phyloP scores from a whole-genome alignment of 495 filamentous ascomycete species.

The Neurospora sp. region DNA sequence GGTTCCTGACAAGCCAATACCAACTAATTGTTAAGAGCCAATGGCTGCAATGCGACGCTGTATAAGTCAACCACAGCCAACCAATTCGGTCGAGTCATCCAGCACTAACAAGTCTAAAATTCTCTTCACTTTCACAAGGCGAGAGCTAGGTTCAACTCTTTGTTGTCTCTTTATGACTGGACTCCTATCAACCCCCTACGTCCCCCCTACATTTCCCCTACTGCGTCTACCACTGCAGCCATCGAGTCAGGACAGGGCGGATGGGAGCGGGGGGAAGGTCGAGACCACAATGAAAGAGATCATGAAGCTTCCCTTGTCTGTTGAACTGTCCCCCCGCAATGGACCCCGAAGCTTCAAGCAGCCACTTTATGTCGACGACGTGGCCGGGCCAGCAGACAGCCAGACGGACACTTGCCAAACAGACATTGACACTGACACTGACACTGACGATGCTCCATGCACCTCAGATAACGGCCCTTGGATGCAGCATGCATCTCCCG shows the following conservation, averaged over 20 bases:
- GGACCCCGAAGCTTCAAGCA: background rate
- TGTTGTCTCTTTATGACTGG: background rate
- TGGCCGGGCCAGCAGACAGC: background rate
- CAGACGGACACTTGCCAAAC: background rate
- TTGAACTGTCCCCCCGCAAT: background rate
- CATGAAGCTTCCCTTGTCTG: background rate
- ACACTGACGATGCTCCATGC: background rate
- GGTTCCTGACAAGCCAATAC: background rate
- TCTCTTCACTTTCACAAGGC: background rate
- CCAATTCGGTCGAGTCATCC: background rate
- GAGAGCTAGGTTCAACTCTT: background rate
- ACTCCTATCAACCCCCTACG: background rate
- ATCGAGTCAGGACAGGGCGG: background rate
- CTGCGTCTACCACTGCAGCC: background rate
- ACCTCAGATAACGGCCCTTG: background rate
- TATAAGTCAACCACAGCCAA: background rate
- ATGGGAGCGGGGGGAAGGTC: background rate
- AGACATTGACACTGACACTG: background rate
- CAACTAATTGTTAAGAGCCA: background rate
- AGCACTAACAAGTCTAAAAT: background rate
- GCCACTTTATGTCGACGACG: background rate
- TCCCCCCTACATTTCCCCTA: background rate
- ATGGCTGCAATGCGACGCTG: background rate
- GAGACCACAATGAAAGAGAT: background rate
- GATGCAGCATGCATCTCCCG: background rate